Evolutionary conservation across 345 rosid genomes (phyloP).

Genomic region (Adansonia digitata): DNA sequence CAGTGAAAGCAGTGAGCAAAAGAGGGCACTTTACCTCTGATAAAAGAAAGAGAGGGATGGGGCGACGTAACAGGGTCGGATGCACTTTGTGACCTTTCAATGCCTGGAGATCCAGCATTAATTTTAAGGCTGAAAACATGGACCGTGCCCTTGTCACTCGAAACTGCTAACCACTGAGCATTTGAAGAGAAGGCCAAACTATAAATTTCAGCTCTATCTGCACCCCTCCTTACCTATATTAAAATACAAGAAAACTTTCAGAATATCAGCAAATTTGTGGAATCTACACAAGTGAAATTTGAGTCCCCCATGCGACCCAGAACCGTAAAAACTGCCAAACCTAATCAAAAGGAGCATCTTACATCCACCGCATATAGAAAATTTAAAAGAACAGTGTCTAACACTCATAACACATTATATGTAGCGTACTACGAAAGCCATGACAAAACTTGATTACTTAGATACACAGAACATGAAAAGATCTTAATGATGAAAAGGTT

Average conservation of each 20-base stretch:
- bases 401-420: not conserved
- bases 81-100: slow-evolving; percentile 38
- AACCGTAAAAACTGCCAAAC: not conserved
- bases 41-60: slow-evolving; percentile 64
- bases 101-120: slow-evolving; percentile 48
- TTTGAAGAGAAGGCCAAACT: slow-evolving; percentile 91
- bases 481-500: not conserved
- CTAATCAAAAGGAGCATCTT: not conserved
- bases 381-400: not conserved
- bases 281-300: not conserved
- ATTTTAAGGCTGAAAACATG: slow-evolving; percentile 90
- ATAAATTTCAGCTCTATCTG: slow-evolving; percentile 95
- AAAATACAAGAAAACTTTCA: slow-evolving; percentile 1
- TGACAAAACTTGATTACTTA: not conserved
- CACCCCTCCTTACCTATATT: slow-evolving; percentile 88
- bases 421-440: not conserved
- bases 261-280: not conserved
- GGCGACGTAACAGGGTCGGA: slow-evolving; percentile 38
- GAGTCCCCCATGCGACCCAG: not conserved
- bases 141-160: slow-evolving; percentile 97
- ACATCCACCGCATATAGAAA: not conserved
- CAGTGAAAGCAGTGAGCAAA: not conserved
- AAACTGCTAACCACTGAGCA: slow-evolving; percentile 89
- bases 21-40: slow-evolving; percentile 49
- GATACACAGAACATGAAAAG: not conserved